Base-by-base conservation (phyloP, 371 early-diverging fungal species). In the Dichotomocladium elegans region DNA sequence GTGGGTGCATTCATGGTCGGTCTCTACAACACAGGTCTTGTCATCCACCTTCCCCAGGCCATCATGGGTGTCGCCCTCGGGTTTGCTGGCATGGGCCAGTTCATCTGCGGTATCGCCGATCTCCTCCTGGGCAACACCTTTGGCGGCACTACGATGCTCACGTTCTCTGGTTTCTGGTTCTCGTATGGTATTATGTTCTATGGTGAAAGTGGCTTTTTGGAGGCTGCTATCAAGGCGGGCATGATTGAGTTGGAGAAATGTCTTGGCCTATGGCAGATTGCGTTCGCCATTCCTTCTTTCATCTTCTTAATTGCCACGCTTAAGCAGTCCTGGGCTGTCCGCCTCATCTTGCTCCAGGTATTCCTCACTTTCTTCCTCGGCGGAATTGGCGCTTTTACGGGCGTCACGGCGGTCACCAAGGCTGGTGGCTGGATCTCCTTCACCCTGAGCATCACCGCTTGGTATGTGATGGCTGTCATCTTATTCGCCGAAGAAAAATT, bases 111-210 rank as follows among this genome's bases (percentile, higher is more conserved):
- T 22, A 34, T 70, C n/a, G 42, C 34, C 35, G 67, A 64, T 34
- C 29, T 66, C 4, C 22, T 61, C 6, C 56, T 53, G 12, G 64
- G 64, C 21, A 61, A 70, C 41, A 50, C 61, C 10, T 66, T 58
- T 41, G 31, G 43, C 42, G 70, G 58, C 10, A 55, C 61, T 11
- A 41, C 60, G 7, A 58, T 70, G 26, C 15, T 49, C 11, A 61
- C 64, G n/a, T 66, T 59, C 45, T 48, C 62, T 28, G 59, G 70
- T n/a, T 70, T 70, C 47, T 70, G 54, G 29, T 57, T 70, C n/a
- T 41, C 70, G 3, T 70, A 61, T 25, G 64, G 64, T 30, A 61
- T 67, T 25, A 60, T 70, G 64, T 58, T 70, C 41, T 27, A 47
- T 17, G 57, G 56, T 15, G 17, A 42, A 6, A 40, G 58, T 14